Base-by-base conservation (phyloP, 2,329 filamentous ascomycete species). In the Escovopsis sp. region DNA sequence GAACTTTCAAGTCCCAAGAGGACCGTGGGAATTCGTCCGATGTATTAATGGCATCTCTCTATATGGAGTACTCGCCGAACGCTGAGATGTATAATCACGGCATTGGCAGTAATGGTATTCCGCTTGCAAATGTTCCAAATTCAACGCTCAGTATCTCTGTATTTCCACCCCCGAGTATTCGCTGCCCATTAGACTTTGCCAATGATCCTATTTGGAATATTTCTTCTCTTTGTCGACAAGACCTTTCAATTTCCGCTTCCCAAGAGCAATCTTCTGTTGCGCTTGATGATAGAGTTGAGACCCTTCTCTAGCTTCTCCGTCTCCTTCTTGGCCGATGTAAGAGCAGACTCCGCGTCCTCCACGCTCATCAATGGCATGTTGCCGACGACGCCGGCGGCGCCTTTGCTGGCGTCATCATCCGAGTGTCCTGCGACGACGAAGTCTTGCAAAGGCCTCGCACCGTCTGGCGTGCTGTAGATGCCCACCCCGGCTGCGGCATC, bases 261-360 rank as follows among this genome's bases (percentile, higher is more conserved):
- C 3, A 73, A 50, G 30, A 78, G 53, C 36, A 80, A 50, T 40
- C 70, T 65, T 43, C 68, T 62, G 53, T 82, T 82, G 56, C 70
- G 72, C 60, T 72, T 74, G 43, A 81, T 69, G 18, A 79, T 55
- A 36, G 68, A 65, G 54, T 74, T 74, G 43, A 82, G 58, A 37
- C 64, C 72, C 64, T 77, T 80, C 60, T 81, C 77, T 28, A 79
- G 56, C 52, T 66, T 71, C 48, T 80, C 76, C 6, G 72, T 72
- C 56, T 82, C 77, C 54, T 71, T 75, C 40, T 69, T 66, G 26
- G 73, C 69, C 33, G 67, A 57, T 19, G 56, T 51, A 36, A 75
- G 62, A 38, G 72, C 72, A 43, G 61, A 63, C 60, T 83, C 79
- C 2, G 77, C 72, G 45, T 82, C 80, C 47, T 79, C 71, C 2